Percentiles rank a stretch among this genome's conserved stretches.
Evolutionary conservation across 305 asterid genomes (phyloP).

Genomic region (Fraxinus latifolia): DNA sequence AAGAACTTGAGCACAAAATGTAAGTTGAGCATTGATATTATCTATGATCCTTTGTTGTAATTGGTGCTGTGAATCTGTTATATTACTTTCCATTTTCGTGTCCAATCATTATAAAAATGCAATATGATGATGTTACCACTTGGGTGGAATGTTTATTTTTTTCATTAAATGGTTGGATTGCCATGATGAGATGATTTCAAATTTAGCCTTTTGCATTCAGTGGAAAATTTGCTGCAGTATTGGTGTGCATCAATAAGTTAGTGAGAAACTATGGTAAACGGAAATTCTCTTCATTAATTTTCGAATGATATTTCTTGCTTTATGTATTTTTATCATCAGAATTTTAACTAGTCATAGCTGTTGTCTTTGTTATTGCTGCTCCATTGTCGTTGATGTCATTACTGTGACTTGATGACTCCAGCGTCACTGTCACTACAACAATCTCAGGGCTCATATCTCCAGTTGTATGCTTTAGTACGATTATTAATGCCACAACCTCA

Average conservation of each 20-base stretch:
- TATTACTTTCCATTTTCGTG: neutral
- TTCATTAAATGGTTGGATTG: neutral
- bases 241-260: neutral
- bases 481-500: neutral
- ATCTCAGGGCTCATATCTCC: neutral
- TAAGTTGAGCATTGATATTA: slow-evolving; percentile 40
- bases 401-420: neutral
- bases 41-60: neutral
- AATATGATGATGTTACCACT: neutral
- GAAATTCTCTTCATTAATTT: neutral
- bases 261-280: neutral
- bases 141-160: neutral
- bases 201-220: neutral
- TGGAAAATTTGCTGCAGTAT: neutral
- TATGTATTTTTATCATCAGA: neutral
- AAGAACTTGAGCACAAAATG: slow-evolving; percentile 92
- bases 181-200: neutral
- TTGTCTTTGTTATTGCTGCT: neutral
- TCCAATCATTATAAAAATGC: neutral
- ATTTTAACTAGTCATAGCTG: neutral
- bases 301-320: neutral
- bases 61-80: neutral
- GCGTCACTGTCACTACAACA: neutral
- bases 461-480: neutral
- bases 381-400: neutral